Evolutionary conservation across 2,329 filamentous ascomycete genomes (phyloP).

Genomic region (Trichoderma atroviride): DNA sequence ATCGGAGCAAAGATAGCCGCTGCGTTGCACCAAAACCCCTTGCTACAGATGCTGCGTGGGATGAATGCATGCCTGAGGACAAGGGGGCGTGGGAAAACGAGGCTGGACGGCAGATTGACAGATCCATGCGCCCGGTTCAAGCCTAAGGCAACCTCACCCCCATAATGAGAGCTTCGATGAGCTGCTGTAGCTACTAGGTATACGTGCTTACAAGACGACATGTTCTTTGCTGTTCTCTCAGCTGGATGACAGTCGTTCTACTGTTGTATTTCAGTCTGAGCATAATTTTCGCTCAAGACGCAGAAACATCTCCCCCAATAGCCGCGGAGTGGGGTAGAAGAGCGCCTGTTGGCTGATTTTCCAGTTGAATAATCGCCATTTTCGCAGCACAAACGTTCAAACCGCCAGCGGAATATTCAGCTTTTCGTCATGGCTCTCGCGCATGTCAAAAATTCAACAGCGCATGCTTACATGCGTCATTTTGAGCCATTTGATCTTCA

Average conservation of each 20-base stretch:
- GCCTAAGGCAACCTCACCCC: slow-evolving; percentile 27
- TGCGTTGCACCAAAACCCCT: background rate
- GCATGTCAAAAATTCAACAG: background rate
- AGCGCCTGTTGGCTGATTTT: background rate
- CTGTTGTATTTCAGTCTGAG: background rate
- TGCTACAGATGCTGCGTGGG: slow-evolving; percentile 20
- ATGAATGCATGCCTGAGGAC: slow-evolving; percentile 17
- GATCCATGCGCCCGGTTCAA: slow-evolving; percentile 23
- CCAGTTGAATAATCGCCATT: background rate
- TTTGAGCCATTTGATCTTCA: background rate
- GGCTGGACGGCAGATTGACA: slow-evolving; percentile 26
- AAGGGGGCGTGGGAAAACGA: slow-evolving; percentile 13
- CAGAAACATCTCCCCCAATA: background rate
- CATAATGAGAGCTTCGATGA: background rate
- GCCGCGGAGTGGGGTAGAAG: background rate
- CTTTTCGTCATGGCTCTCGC: background rate
- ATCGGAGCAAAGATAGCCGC: slow-evolving; percentile 18
- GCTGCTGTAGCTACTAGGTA: background rate
- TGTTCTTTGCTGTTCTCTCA: background rate
- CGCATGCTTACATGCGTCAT: background rate
- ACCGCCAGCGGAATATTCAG: background rate
- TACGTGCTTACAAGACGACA: background rate
- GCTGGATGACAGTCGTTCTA: background rate
- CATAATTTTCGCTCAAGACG: background rate
- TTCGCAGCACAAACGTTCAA: background rate